These are phyloP conservation scores for Selaginella tamariscina DNA, from an alignment of 75 land plant genomes.

Conservation along the genomic window DNA sequence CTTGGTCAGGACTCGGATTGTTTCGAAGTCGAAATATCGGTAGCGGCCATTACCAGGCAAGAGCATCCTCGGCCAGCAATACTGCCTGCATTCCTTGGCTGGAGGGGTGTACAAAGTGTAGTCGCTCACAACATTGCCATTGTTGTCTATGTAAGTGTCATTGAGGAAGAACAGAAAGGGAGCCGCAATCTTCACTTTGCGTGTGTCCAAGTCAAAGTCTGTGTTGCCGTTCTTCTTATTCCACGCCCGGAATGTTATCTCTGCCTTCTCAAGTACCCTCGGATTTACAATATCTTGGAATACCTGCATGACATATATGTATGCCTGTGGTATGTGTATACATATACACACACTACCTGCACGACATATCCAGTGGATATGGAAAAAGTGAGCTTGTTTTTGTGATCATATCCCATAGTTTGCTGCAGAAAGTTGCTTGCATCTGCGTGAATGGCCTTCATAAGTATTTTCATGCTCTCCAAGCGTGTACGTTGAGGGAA, in stretches of 20 bases:
- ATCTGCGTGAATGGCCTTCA: background rate
- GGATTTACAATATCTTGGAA: conserved; percentile 23
- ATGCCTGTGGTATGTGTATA: no score
- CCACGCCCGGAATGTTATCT: conserved; percentile 29
- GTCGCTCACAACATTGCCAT: conserved; percentile 25
- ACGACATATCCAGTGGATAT: background rate
- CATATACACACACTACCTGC: no score
- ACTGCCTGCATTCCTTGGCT: background rate
- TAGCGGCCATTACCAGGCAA: background rate
- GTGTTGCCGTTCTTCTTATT: conserved; percentile 14
- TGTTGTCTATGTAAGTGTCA: conserved; percentile 16
- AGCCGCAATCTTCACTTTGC: conserved; percentile 15
- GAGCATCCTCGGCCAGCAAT: background rate
- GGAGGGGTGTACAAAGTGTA: conserved; percentile 20
- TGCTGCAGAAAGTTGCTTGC: background rate
- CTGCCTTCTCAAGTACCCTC: conserved; percentile 17
- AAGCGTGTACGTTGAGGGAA: background rate
- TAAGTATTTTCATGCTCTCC: background rate
- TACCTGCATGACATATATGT: no score
- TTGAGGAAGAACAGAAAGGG: conserved; percentile 26
- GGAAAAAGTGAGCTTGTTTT: background rate
- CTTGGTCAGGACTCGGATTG: conserved; percentile 27
- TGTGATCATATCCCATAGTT: background rate
- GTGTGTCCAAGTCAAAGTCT: conserved; percentile 25
- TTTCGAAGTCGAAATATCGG: background rate